These are phyloP conservation scores for Sporopachydermia lactativora DNA, from an alignment of 805 yeast species.

Conservation along the genomic window DNA sequence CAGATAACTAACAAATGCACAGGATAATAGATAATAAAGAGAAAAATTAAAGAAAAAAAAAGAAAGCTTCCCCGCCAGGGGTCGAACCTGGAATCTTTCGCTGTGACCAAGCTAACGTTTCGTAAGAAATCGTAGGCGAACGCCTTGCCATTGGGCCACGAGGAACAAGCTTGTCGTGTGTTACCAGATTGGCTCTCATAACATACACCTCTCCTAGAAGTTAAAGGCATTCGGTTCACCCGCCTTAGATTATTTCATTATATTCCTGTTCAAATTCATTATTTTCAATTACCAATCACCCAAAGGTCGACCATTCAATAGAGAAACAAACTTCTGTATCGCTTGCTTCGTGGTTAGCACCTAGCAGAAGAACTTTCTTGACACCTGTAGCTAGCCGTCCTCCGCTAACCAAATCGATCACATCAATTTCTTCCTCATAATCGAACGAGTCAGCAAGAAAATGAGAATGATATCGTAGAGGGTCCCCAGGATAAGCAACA, in stretches of 20 bases:
- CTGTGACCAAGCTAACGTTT: slow-evolving; percentile 15
- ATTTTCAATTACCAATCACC: no score
- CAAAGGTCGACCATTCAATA: slow-evolving; percentile 96
- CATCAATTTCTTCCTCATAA: slow-evolving; percentile 36
- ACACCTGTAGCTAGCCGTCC: slow-evolving; percentile 90
- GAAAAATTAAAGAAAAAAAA: slow-evolving; percentile 5
- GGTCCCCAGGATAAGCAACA: slow-evolving; percentile 91
- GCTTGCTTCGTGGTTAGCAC: slow-evolving; percentile 17
- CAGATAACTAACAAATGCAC: no score
- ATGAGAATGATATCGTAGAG: slow-evolving; percentile 82
- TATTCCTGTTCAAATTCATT: no score
- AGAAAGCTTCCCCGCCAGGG: slow-evolving; percentile 14
- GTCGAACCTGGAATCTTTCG: slow-evolving; percentile 22
- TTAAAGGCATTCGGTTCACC: no score
- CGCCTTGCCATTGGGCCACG: slow-evolving; percentile 25
- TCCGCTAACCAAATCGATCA: slow-evolving; percentile 57
- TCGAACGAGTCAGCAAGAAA: slow-evolving; percentile 43
- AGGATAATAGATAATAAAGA: neutral
- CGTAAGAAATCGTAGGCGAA: slow-evolving; percentile 19
- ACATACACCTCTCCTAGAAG: no score
- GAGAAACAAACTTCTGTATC: slow-evolving; percentile 39
- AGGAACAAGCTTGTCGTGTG: slow-evolving; percentile 15
- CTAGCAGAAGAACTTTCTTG: slow-evolving; percentile 63
- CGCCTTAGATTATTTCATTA: no score
- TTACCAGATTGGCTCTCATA: no score